These are phyloP conservation scores for Gyromitra esculenta DNA, from an alignment of 2,329 filamentous ascomycete species.

Conservation along the genomic window DNA sequence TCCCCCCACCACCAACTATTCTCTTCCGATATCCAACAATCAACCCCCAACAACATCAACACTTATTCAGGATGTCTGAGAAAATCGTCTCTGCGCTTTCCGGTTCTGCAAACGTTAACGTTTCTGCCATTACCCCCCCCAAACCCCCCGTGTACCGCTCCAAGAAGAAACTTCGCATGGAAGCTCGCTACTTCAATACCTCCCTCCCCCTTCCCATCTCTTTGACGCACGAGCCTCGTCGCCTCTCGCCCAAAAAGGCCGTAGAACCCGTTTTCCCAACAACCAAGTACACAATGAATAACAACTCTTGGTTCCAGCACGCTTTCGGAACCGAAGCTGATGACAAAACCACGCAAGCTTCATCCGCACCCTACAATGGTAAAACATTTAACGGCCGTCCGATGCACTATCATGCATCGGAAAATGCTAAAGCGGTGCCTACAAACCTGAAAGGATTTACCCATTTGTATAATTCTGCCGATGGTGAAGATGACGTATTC, in stretches of 20 bases:
- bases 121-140: constrained; percentile 23
- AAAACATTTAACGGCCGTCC: constrained; percentile 38
- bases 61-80: constrained; percentile 35
- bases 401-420: constrained; percentile 26
- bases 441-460: constrained; percentile 26
- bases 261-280: constrained; percentile 20
- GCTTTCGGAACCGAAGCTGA: constrained; percentile 39
- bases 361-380: constrained; percentile 35
- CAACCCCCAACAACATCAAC: not conserved
- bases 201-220: constrained; percentile 17
- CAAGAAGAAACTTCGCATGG: constrained; percentile 48
- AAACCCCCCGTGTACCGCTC: constrained; percentile 39
- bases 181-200: constrained; percentile 46
- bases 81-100: constrained; percentile 26
- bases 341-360: constrained; percentile 30
- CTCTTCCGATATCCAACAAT: constrained; percentile 8
- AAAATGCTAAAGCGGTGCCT: constrained; percentile 9
- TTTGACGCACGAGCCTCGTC: constrained; percentile 6
- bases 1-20: constrained; percentile 8
- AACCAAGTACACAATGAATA: constrained; percentile 43
- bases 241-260: constrained; percentile 14
- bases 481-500: constrained; percentile 11
- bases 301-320: constrained; percentile 36
- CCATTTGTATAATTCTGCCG: constrained; percentile 19
- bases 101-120: not conserved